Conservation (phyloP, 1,284 basidiomycete species). For the Irpex lacteus region DNA sequence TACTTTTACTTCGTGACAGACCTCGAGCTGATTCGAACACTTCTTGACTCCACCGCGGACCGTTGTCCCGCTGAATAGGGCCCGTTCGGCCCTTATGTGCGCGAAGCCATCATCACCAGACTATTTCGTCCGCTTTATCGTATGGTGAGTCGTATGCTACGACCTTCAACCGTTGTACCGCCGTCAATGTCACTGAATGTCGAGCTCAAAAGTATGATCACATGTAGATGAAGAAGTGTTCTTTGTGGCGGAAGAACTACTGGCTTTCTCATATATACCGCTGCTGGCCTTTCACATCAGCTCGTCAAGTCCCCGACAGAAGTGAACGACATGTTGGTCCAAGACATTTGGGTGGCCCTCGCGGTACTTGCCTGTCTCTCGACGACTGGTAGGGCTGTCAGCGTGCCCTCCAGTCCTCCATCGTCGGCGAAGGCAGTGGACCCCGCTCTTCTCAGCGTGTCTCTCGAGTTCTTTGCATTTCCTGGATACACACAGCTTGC, state of each 20-base stretch:
- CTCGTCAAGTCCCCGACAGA: too few species aligned
- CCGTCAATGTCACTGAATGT: background rate
- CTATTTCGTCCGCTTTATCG: background rate
- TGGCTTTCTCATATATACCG: too few species aligned
- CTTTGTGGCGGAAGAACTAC: too few species aligned
- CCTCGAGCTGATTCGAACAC: too few species aligned
- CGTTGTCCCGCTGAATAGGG: too few species aligned
- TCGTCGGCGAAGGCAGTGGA: constrained; percentile 30
- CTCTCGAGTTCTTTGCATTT: constrained; percentile 42
- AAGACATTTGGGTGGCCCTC: too few species aligned
- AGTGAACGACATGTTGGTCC: too few species aligned
- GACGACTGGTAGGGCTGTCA: constrained; percentile 15
- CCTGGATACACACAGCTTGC: constrained; percentile 36
- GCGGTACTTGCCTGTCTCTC: background rate
- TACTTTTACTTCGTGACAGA: too few species aligned
- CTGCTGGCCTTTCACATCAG: too few species aligned
- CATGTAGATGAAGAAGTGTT: background rate
- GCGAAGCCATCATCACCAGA: background rate
- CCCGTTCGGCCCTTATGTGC: background rate
- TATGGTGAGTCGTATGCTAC: background rate
- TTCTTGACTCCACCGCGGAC: too few species aligned
- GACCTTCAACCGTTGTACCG: background rate
- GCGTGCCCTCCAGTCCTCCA: constrained; percentile 30
- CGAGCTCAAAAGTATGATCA: background rate
- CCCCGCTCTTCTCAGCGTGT: constrained; percentile 34